These are phyloP conservation scores for Neostapfia colusana DNA, from an alignment of 176 grass and related monocot genomes.

Conservation along the genomic window DNA sequence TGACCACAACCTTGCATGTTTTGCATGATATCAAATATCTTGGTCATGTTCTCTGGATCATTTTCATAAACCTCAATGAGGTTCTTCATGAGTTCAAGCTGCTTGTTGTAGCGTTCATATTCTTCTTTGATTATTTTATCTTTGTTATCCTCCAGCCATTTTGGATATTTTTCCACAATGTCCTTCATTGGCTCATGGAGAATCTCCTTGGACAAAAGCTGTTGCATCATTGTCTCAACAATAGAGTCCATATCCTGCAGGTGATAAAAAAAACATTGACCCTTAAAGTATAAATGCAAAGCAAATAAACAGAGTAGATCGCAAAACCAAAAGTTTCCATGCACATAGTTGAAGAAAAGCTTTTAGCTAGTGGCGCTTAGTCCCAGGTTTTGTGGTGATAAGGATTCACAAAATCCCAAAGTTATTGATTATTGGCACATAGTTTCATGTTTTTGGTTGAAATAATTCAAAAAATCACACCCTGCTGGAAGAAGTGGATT, in stretches of 20 bases:
- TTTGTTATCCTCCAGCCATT: conserved; percentile 90
- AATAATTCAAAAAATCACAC: not conserved
- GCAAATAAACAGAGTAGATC: not conserved
- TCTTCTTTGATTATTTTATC: conserved; percentile 72
- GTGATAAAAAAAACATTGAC: conserved; percentile 21
- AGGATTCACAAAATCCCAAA: not conserved
- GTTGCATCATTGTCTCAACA: conserved; percentile 98
- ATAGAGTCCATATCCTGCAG: conserved; percentile 87
- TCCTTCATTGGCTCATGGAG: conserved; percentile 97
- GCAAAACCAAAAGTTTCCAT: not conserved
- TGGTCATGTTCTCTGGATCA: conserved; percentile 76
- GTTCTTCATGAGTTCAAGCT: conserved; percentile 76
- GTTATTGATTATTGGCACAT: not conserved
- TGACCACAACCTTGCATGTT: conserved; percentile 98
- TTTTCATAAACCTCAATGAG: conserved; percentile 89
- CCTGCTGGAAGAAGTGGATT: not conserved
- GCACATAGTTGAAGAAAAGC: not conserved
- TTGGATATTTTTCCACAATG: conserved; percentile 90
- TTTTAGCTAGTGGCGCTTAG: not conserved
- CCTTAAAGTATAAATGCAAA: not conserved
- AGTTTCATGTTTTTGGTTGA: not conserved
- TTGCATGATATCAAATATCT: conserved; percentile 92
- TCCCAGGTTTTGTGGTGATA: not conserved
- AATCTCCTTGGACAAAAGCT: conserved; percentile 95
- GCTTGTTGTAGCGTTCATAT: conserved; percentile 59